These are phyloP conservation scores for Tetrastigma voinierianum DNA, from an alignment of 164 flowering plant genomes.

Conservation along the genomic window DNA sequence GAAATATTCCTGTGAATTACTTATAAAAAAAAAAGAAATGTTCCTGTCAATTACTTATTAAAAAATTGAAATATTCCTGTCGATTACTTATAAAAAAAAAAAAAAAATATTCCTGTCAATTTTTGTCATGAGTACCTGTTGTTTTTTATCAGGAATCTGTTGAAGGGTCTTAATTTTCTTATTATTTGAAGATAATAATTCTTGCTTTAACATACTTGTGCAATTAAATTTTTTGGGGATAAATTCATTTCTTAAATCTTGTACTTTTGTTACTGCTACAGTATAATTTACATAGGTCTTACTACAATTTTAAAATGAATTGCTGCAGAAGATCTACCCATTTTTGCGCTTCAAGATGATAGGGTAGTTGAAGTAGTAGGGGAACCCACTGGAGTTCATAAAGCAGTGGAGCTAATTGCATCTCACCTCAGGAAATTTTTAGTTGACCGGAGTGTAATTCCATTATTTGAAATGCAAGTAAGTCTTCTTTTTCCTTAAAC, in stretches of 20 bases:
- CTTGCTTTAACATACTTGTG: background rate
- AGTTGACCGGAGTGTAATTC: conserved; percentile 86
- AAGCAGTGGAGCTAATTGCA: conserved; percentile 86
- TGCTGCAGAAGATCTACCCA: conserved; percentile 82
- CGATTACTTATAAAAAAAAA: too few relatives aligned
- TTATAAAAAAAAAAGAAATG: too few relatives aligned
- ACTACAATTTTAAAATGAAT: conserved; percentile 1
- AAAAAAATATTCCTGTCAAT: too few relatives aligned
- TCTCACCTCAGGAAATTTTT: conserved; percentile 86
- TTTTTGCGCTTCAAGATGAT: conserved; percentile 89
- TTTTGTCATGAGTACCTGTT: too few relatives aligned
- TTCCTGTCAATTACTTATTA: too few relatives aligned
- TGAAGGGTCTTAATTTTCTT: too few relatives aligned
- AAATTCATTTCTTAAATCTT: background rate
- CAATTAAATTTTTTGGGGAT: background rate
- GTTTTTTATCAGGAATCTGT: too few relatives aligned
- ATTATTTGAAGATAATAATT: background rate
- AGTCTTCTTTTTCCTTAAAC: conserved; percentile 13
- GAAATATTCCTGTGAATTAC: too few relatives aligned
- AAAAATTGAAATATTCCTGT: too few relatives aligned
- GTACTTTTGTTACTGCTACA: background rate
- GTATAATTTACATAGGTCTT: background rate
- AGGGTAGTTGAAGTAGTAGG: conserved; percentile 91
- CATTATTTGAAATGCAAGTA: conserved; percentile 81
- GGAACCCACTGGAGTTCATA: conserved; percentile 71